Base-by-base conservation (phyloP, 768 basidiomycete genomes). In the Tylopilus sp. region DNA sequence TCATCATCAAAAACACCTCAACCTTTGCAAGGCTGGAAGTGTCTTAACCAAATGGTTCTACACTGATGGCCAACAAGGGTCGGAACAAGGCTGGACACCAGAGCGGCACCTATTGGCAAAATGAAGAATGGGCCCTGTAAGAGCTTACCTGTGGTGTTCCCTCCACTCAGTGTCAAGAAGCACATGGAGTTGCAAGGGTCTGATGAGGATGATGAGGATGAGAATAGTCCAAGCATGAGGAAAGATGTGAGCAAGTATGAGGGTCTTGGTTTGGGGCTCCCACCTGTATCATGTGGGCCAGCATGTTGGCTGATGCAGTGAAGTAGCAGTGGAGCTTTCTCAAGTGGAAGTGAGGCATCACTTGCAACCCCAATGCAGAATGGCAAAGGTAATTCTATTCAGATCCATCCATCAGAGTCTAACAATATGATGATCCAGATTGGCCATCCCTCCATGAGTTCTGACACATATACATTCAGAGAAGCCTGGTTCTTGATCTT, bases 281-380 rank as follows among this genome's bases (percentile, higher is more conserved):
- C 86, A 9, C 63, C 61, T 22, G 48, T 58, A 16, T 59, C 71
- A 14, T 60, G 53, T 51, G 67, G 55, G 48, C 67, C 65, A 21
- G 62, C 80, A 43, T 74, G 78, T 36, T 86, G 83, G 82, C 65
- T 90, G 28, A 81, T 86, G 78, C 79, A 89, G 13, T 76, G 89
- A 55, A 89, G 84, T 52, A 91, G 88, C 63, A 90, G 89, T 58
- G 88, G 89, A 14, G 85, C 86, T 2, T 89, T 89, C 61, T 90
- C 89, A 12, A 86, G 82, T 57, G 82, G 86, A 19, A 87, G 87
- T 58, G 87, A 90, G 24, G 72, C 75, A 16, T 82, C 79, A 31
- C 69, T 74, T 41, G 80, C 74, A 31, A 87, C 88, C 17, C 87
- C 87, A 37, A 89, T 86, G 26, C 74, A 83, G 58, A 65, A 67